Base-by-base conservation (phyloP, 371 early-diverging fungal genomes). In the Haplosporangium sp. region DNA sequence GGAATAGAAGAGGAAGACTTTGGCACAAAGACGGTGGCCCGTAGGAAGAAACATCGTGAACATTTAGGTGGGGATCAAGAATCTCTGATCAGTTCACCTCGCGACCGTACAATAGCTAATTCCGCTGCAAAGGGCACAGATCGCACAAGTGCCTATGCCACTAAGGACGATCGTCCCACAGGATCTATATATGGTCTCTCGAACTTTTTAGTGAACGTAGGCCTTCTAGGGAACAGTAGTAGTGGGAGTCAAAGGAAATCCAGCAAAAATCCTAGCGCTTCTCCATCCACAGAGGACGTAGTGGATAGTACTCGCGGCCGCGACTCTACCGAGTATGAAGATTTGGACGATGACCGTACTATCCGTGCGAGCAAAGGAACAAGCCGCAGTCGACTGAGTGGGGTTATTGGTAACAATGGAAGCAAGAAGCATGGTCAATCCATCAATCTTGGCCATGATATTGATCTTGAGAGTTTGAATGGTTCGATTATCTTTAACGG, bases 401-500 rank as follows among this genome's bases (percentile, higher is more conserved):
- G 60, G 1, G 53, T 67, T 35, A 13, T 78, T 17, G 62, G 70
- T 5, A 44, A n/a, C 10, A 45, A 40, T 17, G n/a, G 27, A 20
- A 61, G 17, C 34, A 45, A 45, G 35, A 61, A n/a, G 1, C 61
- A 61, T 61, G 13, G 11, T 19, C 15, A 50, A 34, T 34, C 20
- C 15, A 13, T 6, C 39, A 44, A 67, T 17, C 39, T 60, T 20
- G 76, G 71, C 20, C 82, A 81, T 20, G 82, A 75, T 45, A 65
- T 81, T 0, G 82, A 81, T 34, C 72, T 81, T 3, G 82, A 81
- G 57, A 81, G 82, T 45, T 20, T 81, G 44, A 72, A 81, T 56
- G 82, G 82, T 2, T 75, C 82, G 17, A 81, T 81, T 42, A 69
- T 81, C 9, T 81, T 81, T 44, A 38, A 71, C 37, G 66, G 71